These are phyloP conservation scores for Rhizopogon parksii DNA, from an alignment of 1,284 basidiomycete species.

Conservation along the genomic window DNA sequence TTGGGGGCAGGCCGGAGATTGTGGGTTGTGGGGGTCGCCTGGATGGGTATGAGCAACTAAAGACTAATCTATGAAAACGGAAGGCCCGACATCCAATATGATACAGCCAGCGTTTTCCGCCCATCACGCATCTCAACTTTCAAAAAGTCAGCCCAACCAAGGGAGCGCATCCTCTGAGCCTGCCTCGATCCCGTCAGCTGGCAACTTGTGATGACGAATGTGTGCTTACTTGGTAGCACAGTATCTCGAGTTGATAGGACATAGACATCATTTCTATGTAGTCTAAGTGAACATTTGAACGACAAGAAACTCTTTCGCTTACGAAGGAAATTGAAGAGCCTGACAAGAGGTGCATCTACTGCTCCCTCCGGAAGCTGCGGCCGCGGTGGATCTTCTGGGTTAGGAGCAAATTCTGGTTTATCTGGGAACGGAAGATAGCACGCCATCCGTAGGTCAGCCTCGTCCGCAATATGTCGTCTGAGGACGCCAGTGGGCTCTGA, in stretches of 20 bases:
- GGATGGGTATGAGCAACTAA: conserved; percentile 1
- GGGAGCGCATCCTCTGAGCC: conserved; percentile 65
- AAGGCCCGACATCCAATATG: conserved; percentile 68
- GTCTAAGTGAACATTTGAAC: background rate
- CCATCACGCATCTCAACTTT: conserved; percentile 57
- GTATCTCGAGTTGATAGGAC: conserved; percentile 77
- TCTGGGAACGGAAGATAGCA: conserved; percentile 50
- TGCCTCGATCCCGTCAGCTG: conserved; percentile 22
- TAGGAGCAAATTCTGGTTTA: conserved; percentile 34
- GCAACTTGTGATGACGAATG: background rate
- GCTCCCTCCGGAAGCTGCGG: conserved; percentile 54
- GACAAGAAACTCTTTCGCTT: conserved; percentile 24
- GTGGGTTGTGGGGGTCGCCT: conserved; percentile 43
- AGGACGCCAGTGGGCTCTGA: conserved; percentile 54
- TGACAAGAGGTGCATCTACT: conserved; percentile 70
- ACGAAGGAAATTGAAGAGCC: conserved; percentile 79
- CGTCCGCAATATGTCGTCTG: conserved; percentile 63
- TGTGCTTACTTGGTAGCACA: conserved; percentile 63
- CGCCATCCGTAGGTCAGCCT: conserved; percentile 59
- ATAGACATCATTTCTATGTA: conserved; percentile 73
- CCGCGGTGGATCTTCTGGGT: conserved; percentile 38
- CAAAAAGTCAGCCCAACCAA: conserved; percentile 73
- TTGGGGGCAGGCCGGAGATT: conserved; percentile 24
- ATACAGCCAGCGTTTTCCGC: conserved; percentile 56
- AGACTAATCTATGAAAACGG: conserved; percentile 3